These are phyloP conservation scores for Aspergillus bridgeri DNA, from an alignment of 495 filamentous ascomycete genomes.

Conservation along the genomic window DNA sequence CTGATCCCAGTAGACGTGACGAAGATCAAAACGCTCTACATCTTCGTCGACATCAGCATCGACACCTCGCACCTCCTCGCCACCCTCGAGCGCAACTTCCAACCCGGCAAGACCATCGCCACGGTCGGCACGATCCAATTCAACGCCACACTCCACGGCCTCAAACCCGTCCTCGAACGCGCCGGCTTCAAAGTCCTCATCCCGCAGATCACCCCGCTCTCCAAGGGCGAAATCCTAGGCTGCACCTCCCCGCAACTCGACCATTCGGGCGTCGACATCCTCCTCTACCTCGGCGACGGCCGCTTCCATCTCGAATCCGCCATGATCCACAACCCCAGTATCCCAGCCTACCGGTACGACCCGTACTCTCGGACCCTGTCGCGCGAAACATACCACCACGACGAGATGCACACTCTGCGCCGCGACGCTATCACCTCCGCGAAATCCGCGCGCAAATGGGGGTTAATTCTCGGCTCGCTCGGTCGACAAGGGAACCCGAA, in stretches of 20 bases:
- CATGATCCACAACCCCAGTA: constrained; percentile 94
- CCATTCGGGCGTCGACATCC: constrained; percentile 61
- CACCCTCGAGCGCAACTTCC: constrained; percentile 86
- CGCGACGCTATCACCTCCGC: constrained; percentile 72
- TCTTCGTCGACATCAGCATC: constrained; percentile 97
- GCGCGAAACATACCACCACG: constrained; percentile 82
- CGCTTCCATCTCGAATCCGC: constrained; percentile 96
- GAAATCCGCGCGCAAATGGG: constrained; percentile 78
- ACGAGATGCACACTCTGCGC: constrained; percentile 80
- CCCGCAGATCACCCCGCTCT: constrained; percentile 88
- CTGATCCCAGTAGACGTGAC: constrained; percentile 95
- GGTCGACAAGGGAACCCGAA: constrained; percentile 94
- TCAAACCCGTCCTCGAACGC: constrained; percentile 68
- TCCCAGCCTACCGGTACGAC: constrained; percentile 94
- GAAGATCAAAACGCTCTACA: constrained; percentile 91
- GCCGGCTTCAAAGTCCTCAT: constrained; percentile 80
- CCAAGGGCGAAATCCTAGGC: constrained; percentile 90
- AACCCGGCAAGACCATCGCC: constrained; percentile 77
- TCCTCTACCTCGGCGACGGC: constrained; percentile 93
- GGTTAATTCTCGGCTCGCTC: constrained; percentile 87
- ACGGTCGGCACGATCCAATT: constrained; percentile 98
- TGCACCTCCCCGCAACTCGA: constrained; percentile 83
- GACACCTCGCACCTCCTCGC: constrained; percentile 81
- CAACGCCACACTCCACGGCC: constrained; percentile 89
- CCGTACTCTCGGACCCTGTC: constrained; percentile 92